Percentiles rank a stretch among this genome's conserved stretches.
phyloP scores from a whole-genome alignment of 1,284 basidiomycete species.

The Hemileccinum hortonii region DNA sequence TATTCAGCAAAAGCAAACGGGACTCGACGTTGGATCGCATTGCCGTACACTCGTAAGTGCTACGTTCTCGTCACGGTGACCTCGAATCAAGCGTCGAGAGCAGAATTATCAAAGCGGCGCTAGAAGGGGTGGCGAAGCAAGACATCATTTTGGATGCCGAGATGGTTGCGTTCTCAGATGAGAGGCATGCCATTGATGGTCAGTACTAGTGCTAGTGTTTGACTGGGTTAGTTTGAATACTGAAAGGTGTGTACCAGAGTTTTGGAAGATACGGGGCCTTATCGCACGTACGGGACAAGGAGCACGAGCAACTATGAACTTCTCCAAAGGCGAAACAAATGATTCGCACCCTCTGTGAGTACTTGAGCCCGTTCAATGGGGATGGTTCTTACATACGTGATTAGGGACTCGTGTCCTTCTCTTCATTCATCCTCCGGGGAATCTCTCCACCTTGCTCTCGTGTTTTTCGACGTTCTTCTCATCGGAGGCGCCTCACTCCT shows the following conservation, averaged over 20 bases:
- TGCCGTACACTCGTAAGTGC: conserved; percentile 62
- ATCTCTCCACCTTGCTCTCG: conserved; percentile 66
- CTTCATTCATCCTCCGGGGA: conserved; percentile 45
- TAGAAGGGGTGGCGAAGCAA: conserved; percentile 42
- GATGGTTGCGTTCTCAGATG: conserved; percentile 78
- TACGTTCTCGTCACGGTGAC: neutral
- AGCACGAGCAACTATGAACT: conserved; percentile 34
- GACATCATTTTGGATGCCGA: conserved; percentile 82
- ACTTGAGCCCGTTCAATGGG: neutral
- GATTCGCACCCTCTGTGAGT: conserved; percentile 27
- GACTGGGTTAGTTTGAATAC: neutral
- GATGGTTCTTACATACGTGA: neutral
- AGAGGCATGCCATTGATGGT: conserved; percentile 56
- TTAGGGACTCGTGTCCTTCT: conserved; percentile 44
- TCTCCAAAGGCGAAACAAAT: conserved; percentile 14
- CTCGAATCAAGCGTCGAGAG: conserved; percentile 1
- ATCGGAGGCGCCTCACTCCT: conserved; percentile 62
- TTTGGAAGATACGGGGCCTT: conserved; percentile 65
- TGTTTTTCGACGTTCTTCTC: conserved; percentile 81
- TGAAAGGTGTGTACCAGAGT: conserved; percentile 46
- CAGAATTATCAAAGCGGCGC: conserved; percentile 63
- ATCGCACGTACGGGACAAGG: conserved; percentile 58
- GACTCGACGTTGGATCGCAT: conserved; percentile 75
- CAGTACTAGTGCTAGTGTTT: conserved; percentile 15
- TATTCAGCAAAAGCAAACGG: conserved; percentile 83